These are phyloP conservation scores for Trichoderma sp. DNA, from an alignment of 2,329 filamentous ascomycete species.

Conservation along the genomic window DNA sequence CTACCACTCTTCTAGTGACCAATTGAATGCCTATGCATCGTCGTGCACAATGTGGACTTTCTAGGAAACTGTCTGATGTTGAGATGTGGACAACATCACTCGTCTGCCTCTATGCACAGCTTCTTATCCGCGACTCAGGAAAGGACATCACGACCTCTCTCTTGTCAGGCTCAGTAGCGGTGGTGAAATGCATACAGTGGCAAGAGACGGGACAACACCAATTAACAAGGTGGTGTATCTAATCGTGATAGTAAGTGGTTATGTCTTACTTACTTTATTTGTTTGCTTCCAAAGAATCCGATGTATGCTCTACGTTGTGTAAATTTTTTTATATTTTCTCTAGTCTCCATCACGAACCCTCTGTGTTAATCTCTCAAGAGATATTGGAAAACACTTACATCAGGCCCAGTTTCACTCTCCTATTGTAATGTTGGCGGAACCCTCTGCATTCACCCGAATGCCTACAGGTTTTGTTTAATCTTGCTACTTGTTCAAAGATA, in stretches of 20 bases:
- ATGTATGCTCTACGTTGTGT: not conserved
- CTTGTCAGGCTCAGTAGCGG: not conserved
- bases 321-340: not conserved
- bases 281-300: not conserved
- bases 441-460: too few relatives aligned
- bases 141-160: not conserved
- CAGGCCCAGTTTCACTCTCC: not conserved
- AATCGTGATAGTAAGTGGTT: not conserved
- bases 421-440: not conserved
- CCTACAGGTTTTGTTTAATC: not conserved
- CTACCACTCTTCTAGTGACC: not conserved
- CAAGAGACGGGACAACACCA: not conserved
- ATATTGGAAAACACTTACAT: not conserved
- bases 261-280: not conserved
- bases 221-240: not conserved
- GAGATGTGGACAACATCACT: not conserved
- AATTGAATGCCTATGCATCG: not conserved
- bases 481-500: not conserved
- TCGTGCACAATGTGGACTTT: not conserved
- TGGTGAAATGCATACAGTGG: not conserved
- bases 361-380: not conserved
- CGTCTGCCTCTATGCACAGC: not conserved
- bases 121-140: not conserved
- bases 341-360: not conserved
- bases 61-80: fast-evolving